Evolutionary conservation across 306 rosid genomes (phyloP), one percentile per base, ranked within the genome.

Genomic region (Carpinus fangiana): DNA sequence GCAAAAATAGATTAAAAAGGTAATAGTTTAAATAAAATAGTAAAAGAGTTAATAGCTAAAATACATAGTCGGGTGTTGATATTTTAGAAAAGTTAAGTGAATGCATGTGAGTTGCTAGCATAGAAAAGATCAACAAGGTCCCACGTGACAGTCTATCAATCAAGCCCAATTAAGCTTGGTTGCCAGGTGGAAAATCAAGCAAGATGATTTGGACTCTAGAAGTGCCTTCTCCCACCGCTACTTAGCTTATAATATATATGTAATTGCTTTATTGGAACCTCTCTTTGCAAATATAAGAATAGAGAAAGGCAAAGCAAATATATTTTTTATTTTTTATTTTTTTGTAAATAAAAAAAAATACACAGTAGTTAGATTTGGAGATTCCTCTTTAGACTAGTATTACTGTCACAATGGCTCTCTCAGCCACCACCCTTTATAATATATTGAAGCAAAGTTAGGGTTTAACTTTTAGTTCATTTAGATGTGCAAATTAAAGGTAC

Each of bases 381-480:
- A 82, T 79, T 87, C 87, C 76, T 81, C 59, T 70, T 57, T 78
- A 70, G 86, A 66, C 62, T 70, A 77, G 43, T 50, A 23, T 7
- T 64, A 76, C 23, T 41, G 21, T 52, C 53, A 74, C 60, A 59
- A 77, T 73, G 46, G 67, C 36, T 80, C 50, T 36, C 65, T 10
- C 26, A 59, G 65, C 17, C 20, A 56, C 62, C 34, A 82, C 73
- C 76, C 84, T 90, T 72, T 88, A 73, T 85, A 85, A 89, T 81
- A 82, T 86, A 88, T 82, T 82, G 76, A 89, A 86, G 87, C 88
- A 90, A 88, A 80, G 80, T 71, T 72, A 81, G 86, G 86, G 81
- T 79, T 85, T 84, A 85, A 76, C 92, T 88, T 88, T 90, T 79
- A 52, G 84, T 72, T 89, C 61, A 72, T 76, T 79, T 69, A 74